Evolutionary conservation across 495 filamentous ascomycete species (phyloP).

Genomic region (Neurospora intermedia): DNA sequence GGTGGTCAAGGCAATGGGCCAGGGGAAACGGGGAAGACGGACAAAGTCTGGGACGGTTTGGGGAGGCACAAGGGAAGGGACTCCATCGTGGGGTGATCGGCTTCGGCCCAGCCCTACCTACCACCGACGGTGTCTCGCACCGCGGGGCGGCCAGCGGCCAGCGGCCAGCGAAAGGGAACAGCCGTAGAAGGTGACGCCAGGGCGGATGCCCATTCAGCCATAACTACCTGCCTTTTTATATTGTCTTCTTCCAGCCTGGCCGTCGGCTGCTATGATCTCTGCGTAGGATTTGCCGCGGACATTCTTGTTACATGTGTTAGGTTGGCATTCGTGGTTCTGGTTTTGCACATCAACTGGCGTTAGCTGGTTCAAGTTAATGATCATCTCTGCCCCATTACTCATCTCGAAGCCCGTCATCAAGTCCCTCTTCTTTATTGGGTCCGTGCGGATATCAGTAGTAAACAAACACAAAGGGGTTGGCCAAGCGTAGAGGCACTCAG

Average conservation of each 20-base stretch:
- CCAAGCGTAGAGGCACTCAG: background rate
- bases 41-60: background rate
- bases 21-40: background rate
- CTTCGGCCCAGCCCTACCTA: background rate
- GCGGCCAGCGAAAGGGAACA: background rate
- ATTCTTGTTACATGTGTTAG: background rate
- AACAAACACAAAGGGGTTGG: background rate
- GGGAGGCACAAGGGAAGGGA: background rate
- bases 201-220: background rate
- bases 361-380: background rate
- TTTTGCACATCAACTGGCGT: background rate
- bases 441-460: background rate
- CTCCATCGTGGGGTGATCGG: background rate
- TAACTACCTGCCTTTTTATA: background rate
- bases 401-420: background rate
- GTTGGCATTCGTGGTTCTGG: background rate
- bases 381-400: background rate
- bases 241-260: background rate
- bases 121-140: background rate
- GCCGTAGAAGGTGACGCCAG: background rate
- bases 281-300: background rate
- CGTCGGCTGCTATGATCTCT: background rate
- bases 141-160: background rate
- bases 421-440: background rate
- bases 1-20: background rate